Evolutionary conservation across 1,284 basidiomycete species (phyloP).

Genomic region (Austropuccinia psidii): DNA sequence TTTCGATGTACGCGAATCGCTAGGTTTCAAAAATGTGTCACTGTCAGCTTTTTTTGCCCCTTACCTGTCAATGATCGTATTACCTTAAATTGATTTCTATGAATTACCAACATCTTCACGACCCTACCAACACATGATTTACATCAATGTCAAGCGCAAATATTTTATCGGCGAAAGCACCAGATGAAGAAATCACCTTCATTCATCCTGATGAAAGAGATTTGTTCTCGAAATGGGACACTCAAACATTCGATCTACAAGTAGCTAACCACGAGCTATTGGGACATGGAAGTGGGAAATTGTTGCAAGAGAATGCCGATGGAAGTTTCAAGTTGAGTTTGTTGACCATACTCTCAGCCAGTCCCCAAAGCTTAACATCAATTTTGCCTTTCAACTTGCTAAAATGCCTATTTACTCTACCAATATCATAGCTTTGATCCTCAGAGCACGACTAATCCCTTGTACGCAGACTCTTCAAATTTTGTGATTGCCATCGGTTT

Average conservation of each 20-base stretch:
- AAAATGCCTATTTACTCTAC: too few relatives aligned
- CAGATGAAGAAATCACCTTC: constrained; percentile 68
- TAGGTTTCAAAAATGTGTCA: constrained; percentile 59
- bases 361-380: too few relatives aligned
- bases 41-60: not conserved
- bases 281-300: constrained; percentile 59
- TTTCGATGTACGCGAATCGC: constrained; percentile 67
- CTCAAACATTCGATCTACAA: constrained; percentile 67
- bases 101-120: too few relatives aligned
- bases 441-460: constrained; percentile 20
- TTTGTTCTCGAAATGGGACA: constrained; percentile 67
- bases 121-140: too few relatives aligned
- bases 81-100: not conserved
- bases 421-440: constrained; percentile 27
- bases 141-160: constrained; percentile 52
- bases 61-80: too few relatives aligned
- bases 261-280: constrained; percentile 73
- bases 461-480: not conserved
- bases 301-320: constrained; percentile 65
- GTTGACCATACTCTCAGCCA: too few relatives aligned
- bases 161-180: constrained; percentile 72
- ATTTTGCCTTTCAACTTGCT: too few relatives aligned
- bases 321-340: constrained; percentile 60
- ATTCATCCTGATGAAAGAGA: constrained; percentile 63
- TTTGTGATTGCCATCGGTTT: not conserved